These are phyloP conservation scores for Dipteronia sinensis DNA, from an alignment of 345 rosid genomes.

Conservation along the genomic window DNA sequence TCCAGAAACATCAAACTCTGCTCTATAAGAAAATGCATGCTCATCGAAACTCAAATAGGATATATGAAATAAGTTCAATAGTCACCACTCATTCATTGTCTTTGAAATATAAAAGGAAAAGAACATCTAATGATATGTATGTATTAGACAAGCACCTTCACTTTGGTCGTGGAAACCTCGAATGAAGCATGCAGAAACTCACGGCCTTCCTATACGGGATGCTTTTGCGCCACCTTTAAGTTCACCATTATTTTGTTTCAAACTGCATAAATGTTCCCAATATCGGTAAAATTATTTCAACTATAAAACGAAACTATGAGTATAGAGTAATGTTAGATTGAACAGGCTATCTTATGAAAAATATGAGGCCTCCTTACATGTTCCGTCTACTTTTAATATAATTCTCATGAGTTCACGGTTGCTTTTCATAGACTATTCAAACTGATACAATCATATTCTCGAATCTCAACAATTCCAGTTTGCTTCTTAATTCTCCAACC, in stretches of 20 bases:
- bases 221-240: conserved; percentile 86
- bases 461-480: not conserved
- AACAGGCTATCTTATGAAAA: not conserved
- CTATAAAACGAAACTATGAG: not conserved
- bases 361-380: not conserved
- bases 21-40: not conserved
- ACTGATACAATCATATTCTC: not conserved
- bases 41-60: not conserved
- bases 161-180: conserved; percentile 60
- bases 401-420: not conserved
- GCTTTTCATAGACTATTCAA: not conserved
- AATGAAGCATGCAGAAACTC: conserved; percentile 74
- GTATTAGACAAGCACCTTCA: conserved; percentile 44
- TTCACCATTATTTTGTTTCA: conserved; percentile 85
- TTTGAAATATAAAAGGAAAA: not conserved
- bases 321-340: not conserved
- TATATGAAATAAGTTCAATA: not conserved
- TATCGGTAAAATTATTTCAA: not conserved
- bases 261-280: conserved; percentile 37
- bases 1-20: not conserved
- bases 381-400: not conserved
- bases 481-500: not conserved
- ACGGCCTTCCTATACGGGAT: conserved; percentile 77
- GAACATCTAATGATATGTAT: not conserved
- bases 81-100: not conserved